phyloP scores from a whole-genome alignment of 805 yeast genomes.

The Metschnikowia gelsemii region DNA sequence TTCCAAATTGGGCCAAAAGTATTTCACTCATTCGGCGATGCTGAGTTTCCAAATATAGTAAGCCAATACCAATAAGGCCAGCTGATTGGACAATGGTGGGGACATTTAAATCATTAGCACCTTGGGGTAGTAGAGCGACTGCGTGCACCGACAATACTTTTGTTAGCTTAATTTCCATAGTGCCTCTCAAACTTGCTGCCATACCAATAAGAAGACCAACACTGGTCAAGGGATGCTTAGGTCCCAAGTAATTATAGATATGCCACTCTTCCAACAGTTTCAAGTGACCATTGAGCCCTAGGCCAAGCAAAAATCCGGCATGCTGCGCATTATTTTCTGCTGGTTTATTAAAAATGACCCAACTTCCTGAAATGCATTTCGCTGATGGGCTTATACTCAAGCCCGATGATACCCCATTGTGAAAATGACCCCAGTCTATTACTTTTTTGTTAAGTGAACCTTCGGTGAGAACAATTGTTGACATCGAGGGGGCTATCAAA shows the following conservation, averaged over 20 bases:
- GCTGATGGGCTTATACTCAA: slow-evolving; percentile 68
- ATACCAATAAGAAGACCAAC: slow-evolving; percentile 87
- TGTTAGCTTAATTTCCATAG: slow-evolving; percentile 83
- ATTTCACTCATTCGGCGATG: slow-evolving; percentile 86
- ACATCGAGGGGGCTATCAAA: slow-evolving; percentile 60
- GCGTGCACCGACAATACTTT: slow-evolving; percentile 92
- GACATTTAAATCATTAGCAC: slow-evolving; percentile 87
- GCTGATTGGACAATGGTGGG: slow-evolving; percentile 83
- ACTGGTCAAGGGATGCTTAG: slow-evolving; percentile 80
- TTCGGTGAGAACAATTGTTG: slow-evolving; percentile 60
- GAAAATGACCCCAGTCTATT: slow-evolving; percentile 83
- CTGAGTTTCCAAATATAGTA: slow-evolving; percentile 72
- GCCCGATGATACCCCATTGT: slow-evolving; percentile 89
- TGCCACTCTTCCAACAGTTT: slow-evolving; percentile 91
- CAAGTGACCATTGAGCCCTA: slow-evolving; percentile 90
- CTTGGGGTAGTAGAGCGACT: slow-evolving; percentile 84
- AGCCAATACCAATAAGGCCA: slow-evolving; percentile 86
- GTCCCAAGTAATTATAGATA: slow-evolving; percentile 87
- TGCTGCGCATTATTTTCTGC: slow-evolving; percentile 70
- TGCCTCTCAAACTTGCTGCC: slow-evolving; percentile 82
- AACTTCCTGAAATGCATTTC: slow-evolving; percentile 75
- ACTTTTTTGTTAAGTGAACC: slow-evolving; percentile 48
- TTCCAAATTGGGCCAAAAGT: slow-evolving; percentile 64
- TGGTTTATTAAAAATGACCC: slow-evolving; percentile 89
- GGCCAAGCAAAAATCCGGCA: slow-evolving; percentile 91